These are phyloP conservation scores for Stephanodiscus minutulus DNA, from an alignment of 108 stramenopile genomes.

Conservation along the genomic window DNA sequence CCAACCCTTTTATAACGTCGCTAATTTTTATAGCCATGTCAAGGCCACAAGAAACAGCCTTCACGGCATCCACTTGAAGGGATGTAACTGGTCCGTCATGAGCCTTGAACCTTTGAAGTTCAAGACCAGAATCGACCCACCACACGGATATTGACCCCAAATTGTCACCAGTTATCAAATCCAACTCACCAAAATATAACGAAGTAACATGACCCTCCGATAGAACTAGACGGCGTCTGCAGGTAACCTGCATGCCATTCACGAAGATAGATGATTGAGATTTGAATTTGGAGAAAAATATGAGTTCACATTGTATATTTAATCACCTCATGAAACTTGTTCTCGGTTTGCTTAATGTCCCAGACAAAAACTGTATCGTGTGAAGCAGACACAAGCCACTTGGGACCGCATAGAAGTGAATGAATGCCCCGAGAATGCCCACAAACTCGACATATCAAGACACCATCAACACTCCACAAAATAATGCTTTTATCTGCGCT, in stretches of 20 bases:
- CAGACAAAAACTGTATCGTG: conserved; percentile 34
- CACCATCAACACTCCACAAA: conserved; percentile 54
- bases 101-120: conserved; percentile 48
- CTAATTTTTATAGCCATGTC: conserved; percentile 55
- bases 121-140: conserved; percentile 54
- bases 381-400: conserved; percentile 36
- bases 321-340: neutral
- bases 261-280: neutral
- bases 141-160: conserved; percentile 54
- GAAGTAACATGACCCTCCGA: conserved; percentile 56
- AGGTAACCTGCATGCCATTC: conserved; percentile 18
- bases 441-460: conserved; percentile 46
- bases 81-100: conserved; percentile 56
- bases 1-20: conserved; percentile 64
- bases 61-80: conserved; percentile 59
- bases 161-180: conserved; percentile 63
- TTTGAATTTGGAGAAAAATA: neutral
- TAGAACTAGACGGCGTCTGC: conserved; percentile 36
- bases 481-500: conserved; percentile 65
- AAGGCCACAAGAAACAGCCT: conserved; percentile 60
- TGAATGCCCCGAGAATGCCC: conserved; percentile 62
- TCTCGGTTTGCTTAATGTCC: conserved; percentile 3
- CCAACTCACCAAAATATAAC: conserved; percentile 59
- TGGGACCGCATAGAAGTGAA: conserved; percentile 50
- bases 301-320: neutral